A percentile compares a stretch with the other conserved stretches of the same genome.
Evolutionary conservation across 768 basidiomycete genomes (phyloP).

Genomic region (Rickenella mellea): DNA sequence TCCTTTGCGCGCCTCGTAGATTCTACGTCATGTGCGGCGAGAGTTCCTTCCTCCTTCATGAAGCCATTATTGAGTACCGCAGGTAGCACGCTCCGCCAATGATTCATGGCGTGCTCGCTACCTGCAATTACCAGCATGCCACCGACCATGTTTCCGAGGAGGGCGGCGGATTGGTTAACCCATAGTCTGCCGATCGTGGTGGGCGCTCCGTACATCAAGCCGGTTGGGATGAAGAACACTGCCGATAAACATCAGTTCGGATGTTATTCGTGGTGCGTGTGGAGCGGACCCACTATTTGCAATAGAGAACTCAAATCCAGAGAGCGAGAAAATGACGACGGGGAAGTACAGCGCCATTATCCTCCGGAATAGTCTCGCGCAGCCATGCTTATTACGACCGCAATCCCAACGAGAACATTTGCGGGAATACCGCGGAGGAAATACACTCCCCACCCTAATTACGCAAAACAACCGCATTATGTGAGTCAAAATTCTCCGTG

Average conservation of each 20-base stretch:
- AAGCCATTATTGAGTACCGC: background rate
- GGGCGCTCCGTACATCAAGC: slow-evolving; percentile 11
- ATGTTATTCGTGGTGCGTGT: too few species aligned
- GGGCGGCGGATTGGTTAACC: slow-evolving; percentile 11
- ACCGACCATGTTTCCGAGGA: slow-evolving; percentile 10
- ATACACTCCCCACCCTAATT: slow-evolving; percentile 10
- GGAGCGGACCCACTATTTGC: slow-evolving; percentile 10
- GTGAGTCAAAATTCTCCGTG: too few species aligned
- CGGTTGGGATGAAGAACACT: slow-evolving; percentile 11
- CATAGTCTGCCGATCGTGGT: slow-evolving; percentile 9
- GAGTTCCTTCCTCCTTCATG: background rate
- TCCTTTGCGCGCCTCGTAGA: slow-evolving; percentile 7
- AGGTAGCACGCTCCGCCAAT: slow-evolving; percentile 4
- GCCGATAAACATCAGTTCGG: too few species aligned
- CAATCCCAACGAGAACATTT: slow-evolving; percentile 11
- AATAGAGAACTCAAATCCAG: slow-evolving; percentile 9
- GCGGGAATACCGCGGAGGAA: slow-evolving; percentile 12
- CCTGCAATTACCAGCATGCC: slow-evolving; percentile 12
- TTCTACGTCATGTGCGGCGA: slow-evolving; percentile 4
- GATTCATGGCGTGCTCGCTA: slow-evolving; percentile 14
- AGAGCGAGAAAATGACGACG: slow-evolving; percentile 8
- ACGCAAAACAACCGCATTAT: too few species aligned
- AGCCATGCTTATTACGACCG: slow-evolving; percentile 10
- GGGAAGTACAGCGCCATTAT: slow-evolving; percentile 11
- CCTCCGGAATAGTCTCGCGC: slow-evolving; percentile 10